These are phyloP conservation scores for Chenopodium quinoa DNA, from an alignment of 148 eudicot species.

Conservation along the genomic window DNA sequence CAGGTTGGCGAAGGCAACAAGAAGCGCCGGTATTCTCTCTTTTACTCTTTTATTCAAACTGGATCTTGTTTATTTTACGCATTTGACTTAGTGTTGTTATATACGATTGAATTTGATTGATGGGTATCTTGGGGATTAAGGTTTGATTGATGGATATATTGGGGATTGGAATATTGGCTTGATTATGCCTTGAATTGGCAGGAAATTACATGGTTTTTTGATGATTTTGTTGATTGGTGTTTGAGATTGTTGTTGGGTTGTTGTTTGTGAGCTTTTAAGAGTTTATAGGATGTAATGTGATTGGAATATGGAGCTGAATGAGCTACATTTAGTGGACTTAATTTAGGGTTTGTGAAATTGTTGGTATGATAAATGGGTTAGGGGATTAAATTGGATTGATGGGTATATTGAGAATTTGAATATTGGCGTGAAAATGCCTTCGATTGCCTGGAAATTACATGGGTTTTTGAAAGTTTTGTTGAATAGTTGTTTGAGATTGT, in stretches of 20 bases:
- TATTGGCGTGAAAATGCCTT: neutral
- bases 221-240: neutral
- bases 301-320: neutral
- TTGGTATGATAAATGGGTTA: neutral
- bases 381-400: too few species aligned
- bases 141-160: neutral
- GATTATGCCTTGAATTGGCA: neutral
- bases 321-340: neutral
- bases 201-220: neutral
- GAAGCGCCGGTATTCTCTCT: slow-evolving; percentile 62
- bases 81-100: neutral
- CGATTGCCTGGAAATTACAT: neutral
- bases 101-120: neutral
- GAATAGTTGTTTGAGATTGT: neutral
- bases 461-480: neutral
- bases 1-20: slow-evolving; percentile 89
- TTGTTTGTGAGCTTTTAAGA: neutral
- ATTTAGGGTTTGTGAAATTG: neutral
- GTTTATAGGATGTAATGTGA: neutral
- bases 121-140: neutral
- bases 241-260: neutral
- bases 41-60: neutral
- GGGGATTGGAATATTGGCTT: neutral
- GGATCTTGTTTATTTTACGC: neutral
- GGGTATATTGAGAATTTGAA: neutral